Percentiles rank a stretch among this genome's conserved stretches.
Conservation (phyloP, 2,329 filamentous ascomycete genomes). For the Salinomyces thailandicus region DNA sequence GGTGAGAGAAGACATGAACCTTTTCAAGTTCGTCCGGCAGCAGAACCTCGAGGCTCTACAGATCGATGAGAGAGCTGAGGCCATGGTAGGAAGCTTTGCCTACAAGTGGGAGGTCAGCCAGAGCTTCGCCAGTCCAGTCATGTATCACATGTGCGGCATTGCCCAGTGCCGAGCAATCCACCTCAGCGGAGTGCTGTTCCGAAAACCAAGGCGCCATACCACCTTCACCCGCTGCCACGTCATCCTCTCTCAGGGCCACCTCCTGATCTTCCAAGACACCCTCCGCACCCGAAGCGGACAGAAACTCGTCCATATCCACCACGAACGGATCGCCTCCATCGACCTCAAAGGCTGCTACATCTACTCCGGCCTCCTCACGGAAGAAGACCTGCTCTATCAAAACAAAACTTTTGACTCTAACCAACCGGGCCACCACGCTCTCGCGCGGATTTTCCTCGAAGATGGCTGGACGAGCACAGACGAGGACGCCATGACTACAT, state of each 20-base stretch:
- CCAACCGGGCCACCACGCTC: conserved; percentile 47
- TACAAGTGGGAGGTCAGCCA: conserved; percentile 58
- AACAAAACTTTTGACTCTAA: conserved; percentile 56
- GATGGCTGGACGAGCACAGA: conserved; percentile 53
- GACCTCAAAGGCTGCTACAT: conserved; percentile 55
- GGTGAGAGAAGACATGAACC: conserved; percentile 44
- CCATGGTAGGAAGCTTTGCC: conserved; percentile 54
- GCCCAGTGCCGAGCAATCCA: conserved; percentile 51
- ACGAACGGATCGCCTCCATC: conserved; percentile 49
- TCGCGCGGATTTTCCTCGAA: conserved; percentile 50
- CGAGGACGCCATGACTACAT: conserved; percentile 56
- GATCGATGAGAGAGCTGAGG: conserved; percentile 57
- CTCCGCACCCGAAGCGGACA: conserved; percentile 46
- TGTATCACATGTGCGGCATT: conserved; percentile 61
- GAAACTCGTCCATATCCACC: conserved; percentile 49
- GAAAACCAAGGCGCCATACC: conserved; percentile 52
- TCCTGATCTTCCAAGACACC: conserved; percentile 53
- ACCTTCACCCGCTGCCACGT: conserved; percentile 53
- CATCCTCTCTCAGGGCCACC: conserved; percentile 48
- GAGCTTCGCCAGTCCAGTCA: conserved; percentile 49
- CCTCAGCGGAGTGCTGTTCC: conserved; percentile 53
- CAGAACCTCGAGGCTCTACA: conserved; percentile 50
- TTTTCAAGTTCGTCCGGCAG: conserved; percentile 47
- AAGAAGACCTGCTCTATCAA: conserved; percentile 52
- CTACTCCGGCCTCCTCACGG: conserved; percentile 53